Evolutionary conservation across 306 rosid species (phyloP), one percentile per base, ranked within the genome.

Genomic region (Vigna mungo): DNA sequence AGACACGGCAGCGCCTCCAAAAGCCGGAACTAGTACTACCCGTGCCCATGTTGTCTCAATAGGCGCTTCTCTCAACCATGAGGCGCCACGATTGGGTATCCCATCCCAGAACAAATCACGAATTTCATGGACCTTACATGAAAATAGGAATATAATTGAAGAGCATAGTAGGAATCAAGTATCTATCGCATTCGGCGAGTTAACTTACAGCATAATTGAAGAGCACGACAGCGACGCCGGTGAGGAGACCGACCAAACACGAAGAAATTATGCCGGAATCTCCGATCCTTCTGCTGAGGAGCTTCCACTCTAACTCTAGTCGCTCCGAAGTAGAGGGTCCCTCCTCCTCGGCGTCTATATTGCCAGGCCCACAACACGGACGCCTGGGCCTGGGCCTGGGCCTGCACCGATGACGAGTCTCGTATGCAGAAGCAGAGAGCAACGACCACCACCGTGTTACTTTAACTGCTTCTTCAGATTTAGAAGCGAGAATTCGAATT

Each of bases 201-300:
- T 23, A 32, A 72, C 87, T 80, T 78, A 95, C 97, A 17, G 80
- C 80, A 75, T 84, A 75, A 69, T 95, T 92, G 85, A 95, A 95
- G 74, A 95, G 77, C 4, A 95, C 95, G 27, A 95, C 92, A 2
- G 95, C 87, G 51, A 90, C 58, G 39, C 97, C 97, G 12, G 97
- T 95, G 78, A 95, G 95, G 71, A 95, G 91, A 79, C 98, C 98
- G 80, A 95, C 87, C 66, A 88, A 79, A 85, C 96, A 90, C 5
- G 98, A 90, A 12, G 93, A 85, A 46, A 90, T 17, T 21, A 94
- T 84, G 62, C 89, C 88, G 0, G 87, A 86, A 64, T 90, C 83
- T 63, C 83, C 75, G 49, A 86, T 80, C 30, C 66, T 65, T 37
- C 84, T 80, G 6, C 56, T 36, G 61, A 78, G 76, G 55, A 81